Percentiles rank a stretch among this genome's conserved stretches.
Conservation (phyloP, 768 basidiomycete species). For the Auriscalpium orientale region DNA sequence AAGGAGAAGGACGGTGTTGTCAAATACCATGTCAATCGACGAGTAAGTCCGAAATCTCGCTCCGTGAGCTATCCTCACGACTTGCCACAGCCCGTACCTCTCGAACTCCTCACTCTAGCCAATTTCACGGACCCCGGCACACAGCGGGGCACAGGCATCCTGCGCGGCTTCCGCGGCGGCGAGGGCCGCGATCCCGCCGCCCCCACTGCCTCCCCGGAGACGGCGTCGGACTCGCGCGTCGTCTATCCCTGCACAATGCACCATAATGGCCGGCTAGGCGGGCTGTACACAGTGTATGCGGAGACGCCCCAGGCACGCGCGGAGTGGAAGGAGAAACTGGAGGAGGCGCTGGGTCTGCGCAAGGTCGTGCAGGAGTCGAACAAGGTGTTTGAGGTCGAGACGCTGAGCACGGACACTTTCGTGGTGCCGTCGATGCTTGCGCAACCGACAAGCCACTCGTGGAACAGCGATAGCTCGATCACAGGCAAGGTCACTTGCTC, state of each 20-base stretch:
- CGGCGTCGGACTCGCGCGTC: conserved; percentile 55
- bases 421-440: conserved; percentile 59
- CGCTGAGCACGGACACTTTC: conserved; percentile 85
- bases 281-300: conserved; percentile 81
- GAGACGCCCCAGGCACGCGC: conserved; percentile 66
- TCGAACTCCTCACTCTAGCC: conserved; percentile 82
- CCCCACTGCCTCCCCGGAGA: conserved; percentile 28
- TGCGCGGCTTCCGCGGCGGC: conserved; percentile 49
- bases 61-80: neutral
- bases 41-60: conserved; percentile 39
- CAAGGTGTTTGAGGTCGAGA: conserved; percentile 91
- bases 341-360: conserved; percentile 80
- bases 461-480: conserved; percentile 61
- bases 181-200: conserved; percentile 22
- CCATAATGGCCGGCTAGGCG: conserved; percentile 84
- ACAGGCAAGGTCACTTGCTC: conserved; percentile 90
- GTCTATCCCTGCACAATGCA: conserved; percentile 87
- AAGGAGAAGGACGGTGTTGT: conserved; percentile 70
- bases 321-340: conserved; percentile 87
- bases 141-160: conserved; percentile 64
- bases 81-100: conserved; percentile 69
- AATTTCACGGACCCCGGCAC: conserved; percentile 77
- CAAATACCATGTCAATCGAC: conserved; percentile 73
- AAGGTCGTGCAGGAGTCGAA: conserved; percentile 87
- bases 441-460: conserved; percentile 37